Evolutionary conservation across 495 filamentous ascomycete species (phyloP), one percentile per base, ranked within the genome.

Genomic region (Cryomyces antarcticus): DNA sequence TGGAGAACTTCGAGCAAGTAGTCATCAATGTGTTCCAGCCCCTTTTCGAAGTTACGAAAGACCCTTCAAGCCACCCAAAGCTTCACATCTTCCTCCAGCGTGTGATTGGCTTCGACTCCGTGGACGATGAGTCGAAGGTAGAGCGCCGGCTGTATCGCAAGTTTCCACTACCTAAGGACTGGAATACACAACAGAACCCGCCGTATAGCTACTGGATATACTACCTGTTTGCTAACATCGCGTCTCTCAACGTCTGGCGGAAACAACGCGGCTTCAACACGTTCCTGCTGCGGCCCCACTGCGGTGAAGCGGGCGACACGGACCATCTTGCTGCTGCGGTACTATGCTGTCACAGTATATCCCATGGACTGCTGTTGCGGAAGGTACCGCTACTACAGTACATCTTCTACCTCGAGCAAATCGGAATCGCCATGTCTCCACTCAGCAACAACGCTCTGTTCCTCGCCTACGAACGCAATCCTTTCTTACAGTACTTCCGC

Each of bases 191-290:
- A 52, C 84, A 96, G 54, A 96, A 97, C 57, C 92, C 89, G 27
- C 89, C 92, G 2, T 97, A 97, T 62, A 95, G 78, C 57, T 96
- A 97, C 61, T 97, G 89, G 89, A 77, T 97, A 49, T 97, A 96
- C 62, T 87, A 93, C 55, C 73, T 97, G 42, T 97, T 85, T 54
- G 74, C 92, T 35, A 97, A 97, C 57, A 83, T 93, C 57, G 72
- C 80, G 1, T 93, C 89, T 10, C 70, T 97, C 50, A 97, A 97
- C 57, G 68, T 74, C 39, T 94, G 80, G 80, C 74, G 89, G 11
- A 88, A 88, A 52, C 75, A 77, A 47, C 75, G 87, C 24, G 84
- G 87, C 4, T 95, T 96, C 69, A 96, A 93, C 55, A 96, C 88
- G 0, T 95, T 97, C 57, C 64, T 93, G 29, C 68, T 97, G 28